Evolutionary conservation across 23 red algal genomes (phyloP), one percentile per base, ranked within the genome.

Genomic region (Gracilaria gracilis): DNA sequence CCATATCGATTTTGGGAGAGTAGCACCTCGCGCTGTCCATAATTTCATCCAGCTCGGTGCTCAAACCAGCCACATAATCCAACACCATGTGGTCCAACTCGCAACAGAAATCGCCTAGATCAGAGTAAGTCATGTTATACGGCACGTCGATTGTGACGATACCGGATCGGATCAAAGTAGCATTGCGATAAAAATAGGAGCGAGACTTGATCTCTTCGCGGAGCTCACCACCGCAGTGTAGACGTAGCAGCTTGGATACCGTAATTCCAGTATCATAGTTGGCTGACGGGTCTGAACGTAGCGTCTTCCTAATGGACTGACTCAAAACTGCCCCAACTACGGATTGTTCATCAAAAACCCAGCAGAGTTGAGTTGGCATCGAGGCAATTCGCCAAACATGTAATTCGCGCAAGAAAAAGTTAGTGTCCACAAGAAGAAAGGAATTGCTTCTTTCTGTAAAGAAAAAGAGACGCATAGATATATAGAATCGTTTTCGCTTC

Each of bases 31-130:
- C 89, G 70, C 79, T 84, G 36, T 92, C 89, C 89, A 92, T 92
- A 17, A 92, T 84, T 28, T 92, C 89, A 38, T 83, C 78, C 46
- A 92, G 46, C 33, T 92, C 80, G 27, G 89, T 92, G 39, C 66
- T 61, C 89, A 92, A 51, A 0, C 89, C 89, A 55, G 89, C 89
- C 46, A 92, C 89, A 69, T 92, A 92, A 53, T 92, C 89, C 27
- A 92, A 49, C n/a, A 92, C 89, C 89, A 92, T 92, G 71, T 92
- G 89, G 79, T 92, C 89, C 78, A 92, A 54, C 25, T 92, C 89
- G 67, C 89, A 92, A 51, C 78, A 84, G 53, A 84, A 92, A 74
- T 92, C 89, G 8, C 89, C 89, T 9, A 92, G 80, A 64, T 92
- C 89, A 33, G 89, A 83, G 57, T 76, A 90, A 20, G 87, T 40